Evolutionary conservation across 305 asterid species (phyloP).

Genomic region (Stenogyne calaminthoides): DNA sequence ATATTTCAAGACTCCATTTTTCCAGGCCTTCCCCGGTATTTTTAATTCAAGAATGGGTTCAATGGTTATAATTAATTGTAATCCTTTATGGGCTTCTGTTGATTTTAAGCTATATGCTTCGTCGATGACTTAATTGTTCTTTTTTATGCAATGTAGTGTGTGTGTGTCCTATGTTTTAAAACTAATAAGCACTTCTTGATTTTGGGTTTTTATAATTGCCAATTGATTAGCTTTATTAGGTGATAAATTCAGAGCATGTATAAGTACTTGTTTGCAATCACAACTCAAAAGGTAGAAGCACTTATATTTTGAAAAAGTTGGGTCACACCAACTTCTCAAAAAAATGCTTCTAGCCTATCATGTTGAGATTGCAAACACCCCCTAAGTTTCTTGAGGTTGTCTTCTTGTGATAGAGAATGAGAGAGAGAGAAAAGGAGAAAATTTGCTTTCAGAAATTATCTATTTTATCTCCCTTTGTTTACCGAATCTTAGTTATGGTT

Average conservation of each 20-base stretch:
- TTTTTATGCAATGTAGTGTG: neutral
- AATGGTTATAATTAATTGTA: neutral
- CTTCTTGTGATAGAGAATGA: too few relatives aligned
- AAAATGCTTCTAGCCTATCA: too few relatives aligned
- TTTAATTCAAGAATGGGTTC: neutral
- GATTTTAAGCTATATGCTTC: neutral
- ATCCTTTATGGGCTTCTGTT: neutral
- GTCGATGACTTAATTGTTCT: constrained; percentile 1
- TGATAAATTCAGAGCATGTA: neutral
- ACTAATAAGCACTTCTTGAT: neutral
- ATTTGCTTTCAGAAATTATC: neutral
- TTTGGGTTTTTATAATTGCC: neutral
- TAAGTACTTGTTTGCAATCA: too few relatives aligned
- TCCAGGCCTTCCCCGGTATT: neutral
- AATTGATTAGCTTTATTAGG: neutral
- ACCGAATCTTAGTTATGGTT: neutral
- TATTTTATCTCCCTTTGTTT: neutral
- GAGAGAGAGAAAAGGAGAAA: neutral
- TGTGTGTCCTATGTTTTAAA: neutral
- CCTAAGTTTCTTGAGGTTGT: too few relatives aligned
- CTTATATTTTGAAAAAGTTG: too few relatives aligned
- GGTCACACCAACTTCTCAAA: too few relatives aligned
- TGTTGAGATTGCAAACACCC: too few relatives aligned
- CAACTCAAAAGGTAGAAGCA: too few relatives aligned
- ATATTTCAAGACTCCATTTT: constrained; percentile 1